These are phyloP conservation scores for Aristolochia contorta DNA, from an alignment of 164 flowering plant genomes.

Conservation along the genomic window DNA sequence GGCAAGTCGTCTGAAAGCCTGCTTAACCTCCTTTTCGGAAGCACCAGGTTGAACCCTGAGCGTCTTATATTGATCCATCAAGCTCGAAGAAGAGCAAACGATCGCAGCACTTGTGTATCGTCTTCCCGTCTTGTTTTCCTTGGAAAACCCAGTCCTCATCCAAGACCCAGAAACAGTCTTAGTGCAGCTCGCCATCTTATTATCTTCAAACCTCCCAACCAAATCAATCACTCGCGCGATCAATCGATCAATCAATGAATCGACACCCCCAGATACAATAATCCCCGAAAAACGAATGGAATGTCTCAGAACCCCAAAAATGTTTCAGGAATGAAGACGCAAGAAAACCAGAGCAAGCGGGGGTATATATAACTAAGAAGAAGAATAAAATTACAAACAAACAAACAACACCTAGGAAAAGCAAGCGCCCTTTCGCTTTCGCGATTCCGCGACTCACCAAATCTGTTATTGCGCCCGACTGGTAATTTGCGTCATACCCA, in stretches of 20 bases:
- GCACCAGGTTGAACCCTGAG: slow-evolving; percentile 62
- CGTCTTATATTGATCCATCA: slow-evolving; percentile 53
- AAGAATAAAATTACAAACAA: no score
- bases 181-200: slow-evolving; percentile 2
- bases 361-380: not conserved
- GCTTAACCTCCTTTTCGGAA: slow-evolving; percentile 75
- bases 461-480: not conserved
- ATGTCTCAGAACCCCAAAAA: not conserved
- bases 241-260: not conserved
- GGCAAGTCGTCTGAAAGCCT: slow-evolving; percentile 79
- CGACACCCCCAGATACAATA: not conserved
- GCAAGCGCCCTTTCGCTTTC: not conserved
- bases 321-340: not conserved
- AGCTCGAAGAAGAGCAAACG: slow-evolving; percentile 7
- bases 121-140: not conserved
- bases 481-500: not conserved
- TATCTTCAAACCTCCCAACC: no score
- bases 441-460: not conserved
- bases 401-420: not conserved
- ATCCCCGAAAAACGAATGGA: not conserved
- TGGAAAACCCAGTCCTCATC: not conserved
- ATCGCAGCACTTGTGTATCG: not conserved
- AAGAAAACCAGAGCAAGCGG: not conserved
- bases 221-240: not conserved
- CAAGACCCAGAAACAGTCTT: slow-evolving; percentile 6